Conservation (phyloP, 208 protist genomes). For the Tritrichomonas musculus region DNA sequence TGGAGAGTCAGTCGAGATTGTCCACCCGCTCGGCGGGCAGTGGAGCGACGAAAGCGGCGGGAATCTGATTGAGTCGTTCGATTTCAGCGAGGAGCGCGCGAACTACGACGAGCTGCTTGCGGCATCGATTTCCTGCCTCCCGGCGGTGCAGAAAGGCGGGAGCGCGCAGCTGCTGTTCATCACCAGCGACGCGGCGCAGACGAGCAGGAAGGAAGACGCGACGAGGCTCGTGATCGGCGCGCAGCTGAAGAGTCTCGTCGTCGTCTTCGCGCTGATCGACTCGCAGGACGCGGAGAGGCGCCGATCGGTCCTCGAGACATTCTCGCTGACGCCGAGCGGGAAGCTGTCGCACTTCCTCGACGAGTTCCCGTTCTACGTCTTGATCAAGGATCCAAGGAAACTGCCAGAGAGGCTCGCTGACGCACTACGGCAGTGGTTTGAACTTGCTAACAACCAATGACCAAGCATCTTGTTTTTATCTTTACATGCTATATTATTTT, state of each 20-base stretch:
- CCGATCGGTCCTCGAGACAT: slow-evolving; percentile 43
- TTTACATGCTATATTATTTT: too few species aligned
- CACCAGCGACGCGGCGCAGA: background rate
- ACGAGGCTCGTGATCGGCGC: background rate
- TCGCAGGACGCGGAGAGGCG: background rate
- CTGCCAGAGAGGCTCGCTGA: slow-evolving; percentile 90
- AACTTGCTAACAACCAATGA: slow-evolving; percentile 50
- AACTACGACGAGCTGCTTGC: background rate
- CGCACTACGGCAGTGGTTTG: slow-evolving; percentile 97
- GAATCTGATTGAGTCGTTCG: slow-evolving; percentile 33
- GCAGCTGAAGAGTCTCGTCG: background rate
- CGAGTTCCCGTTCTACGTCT: slow-evolving; percentile 97
- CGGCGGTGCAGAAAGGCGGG: background rate
- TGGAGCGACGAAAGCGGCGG: slow-evolving; percentile 64
- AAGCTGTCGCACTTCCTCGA: slow-evolving; percentile 85
- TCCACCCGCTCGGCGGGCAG: slow-evolving; percentile 84
- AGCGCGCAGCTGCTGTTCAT: background rate
- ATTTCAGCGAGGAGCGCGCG: slow-evolving; percentile 24
- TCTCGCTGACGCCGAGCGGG: slow-evolving; percentile 51
- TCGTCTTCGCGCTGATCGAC: slow-evolving; percentile 41
- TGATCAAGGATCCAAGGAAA: slow-evolving; percentile 83
- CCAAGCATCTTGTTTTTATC: too few species aligned
- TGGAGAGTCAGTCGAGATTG: slow-evolving; percentile 77
- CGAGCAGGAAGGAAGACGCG: background rate
- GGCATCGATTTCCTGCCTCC: background rate